Evolutionary conservation across 108 stramenopile species (phyloP).

Genomic region (Cyclotella baltica): DNA sequence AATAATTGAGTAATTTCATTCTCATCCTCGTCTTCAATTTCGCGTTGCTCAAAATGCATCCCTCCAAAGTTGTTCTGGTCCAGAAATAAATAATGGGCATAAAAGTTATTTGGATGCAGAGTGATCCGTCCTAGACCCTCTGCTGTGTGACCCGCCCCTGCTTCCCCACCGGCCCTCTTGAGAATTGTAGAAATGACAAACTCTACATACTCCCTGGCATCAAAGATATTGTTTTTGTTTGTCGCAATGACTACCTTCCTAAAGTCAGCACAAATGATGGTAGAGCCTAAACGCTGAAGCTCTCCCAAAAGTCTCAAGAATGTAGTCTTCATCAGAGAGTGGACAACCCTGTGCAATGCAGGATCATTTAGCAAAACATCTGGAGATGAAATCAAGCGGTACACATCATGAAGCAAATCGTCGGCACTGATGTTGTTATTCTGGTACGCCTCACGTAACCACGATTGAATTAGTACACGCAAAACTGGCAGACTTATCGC

Average conservation of each 20-base stretch:
- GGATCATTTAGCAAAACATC: slow-evolving; percentile 93
- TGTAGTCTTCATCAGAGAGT: slow-evolving; percentile 88
- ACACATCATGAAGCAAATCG: slow-evolving; percentile 88
- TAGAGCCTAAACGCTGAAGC: slow-evolving; percentile 93
- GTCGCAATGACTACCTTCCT: slow-evolving; percentile 93
- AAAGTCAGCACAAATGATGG: slow-evolving; percentile 93
- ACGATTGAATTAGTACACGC: slow-evolving; percentile 81
- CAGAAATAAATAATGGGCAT: slow-evolving; percentile 87
- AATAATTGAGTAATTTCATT: slow-evolving; percentile 48
- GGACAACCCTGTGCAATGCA: slow-evolving; percentile 91
- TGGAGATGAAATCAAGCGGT: slow-evolving; percentile 91
- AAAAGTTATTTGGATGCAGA: slow-evolving; percentile 78
- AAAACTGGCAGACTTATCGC: slow-evolving; percentile 80
- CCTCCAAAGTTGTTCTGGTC: slow-evolving; percentile 97
- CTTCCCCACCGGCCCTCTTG: slow-evolving; percentile 50
- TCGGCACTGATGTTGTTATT: slow-evolving; percentile 80
- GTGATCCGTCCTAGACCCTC: slow-evolving; percentile 70
- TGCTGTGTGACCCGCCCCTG: slow-evolving; percentile 32
- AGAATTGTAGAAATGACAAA: slow-evolving; percentile 92
- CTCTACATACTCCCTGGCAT: slow-evolving; percentile 91
- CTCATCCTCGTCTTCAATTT: slow-evolving; percentile 63
- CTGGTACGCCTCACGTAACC: slow-evolving; percentile 88
- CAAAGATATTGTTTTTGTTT: slow-evolving; percentile 80
- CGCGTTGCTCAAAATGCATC: slow-evolving; percentile 76
- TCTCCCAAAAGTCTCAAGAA: slow-evolving; percentile 91